Base-by-base conservation (phyloP, 345 rosid species). In the Acer yangbiense region DNA sequence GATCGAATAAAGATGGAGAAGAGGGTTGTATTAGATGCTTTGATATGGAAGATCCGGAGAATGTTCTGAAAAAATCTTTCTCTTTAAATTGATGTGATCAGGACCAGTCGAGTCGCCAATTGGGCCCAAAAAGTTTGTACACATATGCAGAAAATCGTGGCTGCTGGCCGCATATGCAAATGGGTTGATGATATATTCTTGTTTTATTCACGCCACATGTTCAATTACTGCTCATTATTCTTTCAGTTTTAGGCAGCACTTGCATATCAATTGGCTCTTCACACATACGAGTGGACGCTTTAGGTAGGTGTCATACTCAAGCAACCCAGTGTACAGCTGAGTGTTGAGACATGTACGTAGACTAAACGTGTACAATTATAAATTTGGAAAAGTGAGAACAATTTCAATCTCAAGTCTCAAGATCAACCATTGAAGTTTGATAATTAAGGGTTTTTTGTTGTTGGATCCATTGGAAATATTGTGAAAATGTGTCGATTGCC, bases 11-110 rank as follows among this genome's bases (percentile, higher is more conserved):
- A 64, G 13, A 35, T 4, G 39, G 39, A 58, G 64, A 76, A 73
- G 25, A 18, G 5, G 62, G 21, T 29, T 23, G 6, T 44, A 39
- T 41, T 17, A 57, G 81, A 61, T 52, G 68, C 76, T 64, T 61
- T 72, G 57, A 50, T 11, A 76, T 43, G 72, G 86, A 74, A 83
- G 81, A 80, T 80, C 78, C 82, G 7, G 14, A 43, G 86, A 72
- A 78, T 77, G 79, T 77, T 73, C 83, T 77, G 7, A 39, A 55
- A 55, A 44, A 48, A 43, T 8, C 46, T 43, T n/a, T 58, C 25
- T 60, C 50, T 46, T 72, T 18, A 23, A 5, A 20, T 3, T 17
- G 67, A 32, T 54, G 43, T 29, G 44, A 43, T 35, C 39, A 4
- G 71, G 72, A 73, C 68, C 72, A 14, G 73, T 21, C 54, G 18